Evolutionary conservation across 2,329 filamentous ascomycete genomes (phyloP).

Genomic region (Lasiodiplodia sp.): DNA sequence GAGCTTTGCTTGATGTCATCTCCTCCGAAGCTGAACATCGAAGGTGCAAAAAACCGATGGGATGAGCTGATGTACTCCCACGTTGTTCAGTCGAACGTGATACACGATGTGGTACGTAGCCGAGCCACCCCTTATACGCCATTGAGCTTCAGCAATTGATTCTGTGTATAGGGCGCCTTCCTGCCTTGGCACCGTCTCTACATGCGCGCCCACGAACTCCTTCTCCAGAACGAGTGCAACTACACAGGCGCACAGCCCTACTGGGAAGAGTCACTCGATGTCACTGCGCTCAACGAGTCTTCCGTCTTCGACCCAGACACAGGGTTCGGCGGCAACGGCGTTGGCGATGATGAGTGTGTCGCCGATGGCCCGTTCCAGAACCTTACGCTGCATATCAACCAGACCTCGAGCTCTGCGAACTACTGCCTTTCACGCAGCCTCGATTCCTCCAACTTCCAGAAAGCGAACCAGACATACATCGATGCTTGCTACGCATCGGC

Average conservation of each 20-base stretch:
- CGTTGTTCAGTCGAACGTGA: conserved; percentile 12
- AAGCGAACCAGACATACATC: conserved; percentile 14
- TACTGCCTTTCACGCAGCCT: conserved; percentile 28
- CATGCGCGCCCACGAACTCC: conserved; percentile 52
- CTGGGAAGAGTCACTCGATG: conserved; percentile 30
- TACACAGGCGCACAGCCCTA: conserved; percentile 54
- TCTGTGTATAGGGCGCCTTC: conserved; percentile 37
- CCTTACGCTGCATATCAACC: conserved; percentile 43
- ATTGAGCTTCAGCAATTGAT: background rate
- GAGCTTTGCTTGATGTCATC: conserved; percentile 29
- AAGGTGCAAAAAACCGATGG: conserved; percentile 20
- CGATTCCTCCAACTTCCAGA: conserved; percentile 12
- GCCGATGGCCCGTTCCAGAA: conserved; percentile 46
- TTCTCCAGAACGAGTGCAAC: conserved; percentile 54
- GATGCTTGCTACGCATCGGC: conserved; percentile 14
- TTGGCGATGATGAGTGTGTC: conserved; percentile 39
- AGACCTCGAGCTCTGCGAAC: conserved; percentile 31
- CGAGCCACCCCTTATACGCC: no score
- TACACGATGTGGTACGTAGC: conserved; percentile 23
- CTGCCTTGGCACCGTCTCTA: conserved; percentile 56
- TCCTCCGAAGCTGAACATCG: conserved; percentile 14
- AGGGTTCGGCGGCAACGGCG: conserved; percentile 31
- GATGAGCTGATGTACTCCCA: conserved; percentile 29
- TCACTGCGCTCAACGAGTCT: background rate
- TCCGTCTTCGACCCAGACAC: conserved; percentile 30